These are phyloP conservation scores for Sclerotinia trifoliorum DNA, from an alignment of 2,329 filamentous ascomycete genomes.

Conservation along the genomic window DNA sequence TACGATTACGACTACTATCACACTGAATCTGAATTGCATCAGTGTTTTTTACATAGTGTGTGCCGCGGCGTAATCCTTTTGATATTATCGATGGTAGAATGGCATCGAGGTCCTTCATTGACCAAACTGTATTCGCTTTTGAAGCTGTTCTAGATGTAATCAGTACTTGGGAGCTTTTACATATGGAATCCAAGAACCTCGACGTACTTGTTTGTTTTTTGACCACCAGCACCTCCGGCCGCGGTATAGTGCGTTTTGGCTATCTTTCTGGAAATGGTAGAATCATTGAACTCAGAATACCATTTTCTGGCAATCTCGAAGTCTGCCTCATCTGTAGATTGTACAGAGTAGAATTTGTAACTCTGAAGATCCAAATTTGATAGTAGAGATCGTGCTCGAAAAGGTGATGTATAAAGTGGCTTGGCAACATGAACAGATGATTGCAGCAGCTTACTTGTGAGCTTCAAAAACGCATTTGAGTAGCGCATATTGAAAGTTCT, in stretches of 20 bases:
- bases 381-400: constrained; percentile 11
- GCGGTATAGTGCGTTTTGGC: constrained; percentile 34
- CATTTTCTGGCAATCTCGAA: constrained; percentile 37
- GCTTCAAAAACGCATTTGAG: neutral
- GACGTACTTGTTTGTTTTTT: constrained; percentile 41
- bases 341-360: constrained; percentile 30
- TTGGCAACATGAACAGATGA: constrained; percentile 20
- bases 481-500: neutral
- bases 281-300: constrained; percentile 33
- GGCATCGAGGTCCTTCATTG: constrained; percentile 29
- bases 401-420: constrained; percentile 19
- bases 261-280: constrained; percentile 34
- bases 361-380: constrained; percentile 9
- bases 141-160: constrained; percentile 36
- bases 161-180: neutral
- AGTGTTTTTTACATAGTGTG: constrained; percentile 36
- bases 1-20: constrained; percentile 34
- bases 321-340: constrained; percentile 29
- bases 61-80: constrained; percentile 30
- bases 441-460: constrained; percentile 20
- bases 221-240: constrained; percentile 39
- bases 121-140: constrained; percentile 40
- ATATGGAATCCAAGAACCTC: neutral
- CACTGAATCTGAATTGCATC: constrained; percentile 38
- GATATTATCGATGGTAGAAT: constrained; percentile 37